Conservation (phyloP, 345 rosid species). For the Euphorbia peplus region DNA sequence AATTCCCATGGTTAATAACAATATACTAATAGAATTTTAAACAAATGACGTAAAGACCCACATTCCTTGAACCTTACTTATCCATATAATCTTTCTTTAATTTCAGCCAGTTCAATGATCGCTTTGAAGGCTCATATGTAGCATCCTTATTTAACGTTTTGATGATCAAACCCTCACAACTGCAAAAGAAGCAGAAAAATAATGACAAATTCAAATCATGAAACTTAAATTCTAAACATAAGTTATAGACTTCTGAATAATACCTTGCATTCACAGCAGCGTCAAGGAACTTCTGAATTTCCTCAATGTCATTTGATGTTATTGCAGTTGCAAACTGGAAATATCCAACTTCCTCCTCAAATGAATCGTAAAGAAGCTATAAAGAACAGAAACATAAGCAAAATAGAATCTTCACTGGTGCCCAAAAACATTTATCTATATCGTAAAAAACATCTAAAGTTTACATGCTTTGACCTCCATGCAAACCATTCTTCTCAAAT, state of each 20-base stretch:
- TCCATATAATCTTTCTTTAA: constrained; percentile 97
- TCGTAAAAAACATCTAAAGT: too few relatives aligned
- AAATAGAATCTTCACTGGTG: background rate
- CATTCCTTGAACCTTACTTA: constrained; percentile 37
- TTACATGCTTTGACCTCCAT: background rate
- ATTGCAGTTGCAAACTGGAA: constrained; percentile 87
- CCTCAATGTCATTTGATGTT: constrained; percentile 85
- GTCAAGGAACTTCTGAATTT: constrained; percentile 86
- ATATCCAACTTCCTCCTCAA: constrained; percentile 74
- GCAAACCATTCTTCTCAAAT: background rate
- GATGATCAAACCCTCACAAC: constrained; percentile 95
- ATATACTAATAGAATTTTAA: background rate
- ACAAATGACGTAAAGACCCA: constrained; percentile 1
- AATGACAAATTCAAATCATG: background rate
- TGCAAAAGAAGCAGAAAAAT: constrained; percentile 32
- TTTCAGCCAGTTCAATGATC: constrained; percentile 89
- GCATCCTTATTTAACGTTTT: constrained; percentile 87
- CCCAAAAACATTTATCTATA: too few relatives aligned
- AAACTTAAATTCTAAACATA: too few relatives aligned
- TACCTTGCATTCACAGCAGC: constrained; percentile 86
- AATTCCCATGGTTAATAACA: background rate
- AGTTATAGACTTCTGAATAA: too few relatives aligned
- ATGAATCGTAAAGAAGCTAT: constrained; percentile 73
- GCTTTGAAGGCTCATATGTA: constrained; percentile 96
- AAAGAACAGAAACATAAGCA: constrained; percentile 6